Evolutionary conservation across 2,329 filamentous ascomycete species (phyloP).

Genomic region (Ophiostoma angusticollis): DNA sequence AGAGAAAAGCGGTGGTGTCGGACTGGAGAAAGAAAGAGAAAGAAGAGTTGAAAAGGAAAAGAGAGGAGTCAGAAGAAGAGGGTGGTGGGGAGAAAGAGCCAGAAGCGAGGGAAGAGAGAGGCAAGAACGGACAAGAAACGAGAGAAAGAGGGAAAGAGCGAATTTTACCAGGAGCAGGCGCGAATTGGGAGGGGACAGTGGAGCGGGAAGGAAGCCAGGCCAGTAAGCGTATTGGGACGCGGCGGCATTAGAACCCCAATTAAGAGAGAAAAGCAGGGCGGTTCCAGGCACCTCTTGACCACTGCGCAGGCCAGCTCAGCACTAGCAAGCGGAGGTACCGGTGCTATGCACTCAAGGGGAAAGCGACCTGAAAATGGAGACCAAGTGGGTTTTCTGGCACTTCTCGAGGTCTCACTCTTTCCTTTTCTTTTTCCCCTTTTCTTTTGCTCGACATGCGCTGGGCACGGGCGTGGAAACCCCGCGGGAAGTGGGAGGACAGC

Average conservation of each 20-base stretch:
- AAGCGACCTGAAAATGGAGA: slow-evolving; percentile 8
- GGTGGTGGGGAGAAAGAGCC: not conserved
- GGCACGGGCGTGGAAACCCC: slow-evolving; percentile 3
- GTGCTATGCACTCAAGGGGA: slow-evolving; percentile 3
- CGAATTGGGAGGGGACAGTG: no score
- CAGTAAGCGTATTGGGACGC: no score
- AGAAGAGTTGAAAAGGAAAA: slow-evolving; percentile 2
- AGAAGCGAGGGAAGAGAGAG: no score
- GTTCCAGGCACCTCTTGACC: no score
- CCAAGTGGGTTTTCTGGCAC: slow-evolving; percentile 9
- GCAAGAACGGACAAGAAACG: slow-evolving; percentile 1
- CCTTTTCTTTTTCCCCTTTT: not conserved
- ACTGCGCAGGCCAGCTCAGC: slow-evolving; percentile 4
- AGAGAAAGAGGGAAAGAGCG: slow-evolving; percentile 6
- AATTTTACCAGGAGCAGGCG: no score
- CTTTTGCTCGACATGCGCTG: slow-evolving; percentile 1
- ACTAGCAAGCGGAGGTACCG: not conserved
- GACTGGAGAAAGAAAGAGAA: slow-evolving; percentile 3
- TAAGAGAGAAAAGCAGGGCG: no score
- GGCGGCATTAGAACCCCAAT: no score
- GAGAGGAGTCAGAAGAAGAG: slow-evolving; percentile 1
- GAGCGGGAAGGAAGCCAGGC: no score
- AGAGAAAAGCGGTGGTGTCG: slow-evolving; percentile 1
- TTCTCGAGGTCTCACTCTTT: not conserved
- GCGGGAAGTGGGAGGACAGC: no score